Evolutionary conservation across 192 early-diverging fungal genomes (phyloP), one percentile per base, ranked within the genome.

Genomic region (Umbelopsis isabellina): DNA sequence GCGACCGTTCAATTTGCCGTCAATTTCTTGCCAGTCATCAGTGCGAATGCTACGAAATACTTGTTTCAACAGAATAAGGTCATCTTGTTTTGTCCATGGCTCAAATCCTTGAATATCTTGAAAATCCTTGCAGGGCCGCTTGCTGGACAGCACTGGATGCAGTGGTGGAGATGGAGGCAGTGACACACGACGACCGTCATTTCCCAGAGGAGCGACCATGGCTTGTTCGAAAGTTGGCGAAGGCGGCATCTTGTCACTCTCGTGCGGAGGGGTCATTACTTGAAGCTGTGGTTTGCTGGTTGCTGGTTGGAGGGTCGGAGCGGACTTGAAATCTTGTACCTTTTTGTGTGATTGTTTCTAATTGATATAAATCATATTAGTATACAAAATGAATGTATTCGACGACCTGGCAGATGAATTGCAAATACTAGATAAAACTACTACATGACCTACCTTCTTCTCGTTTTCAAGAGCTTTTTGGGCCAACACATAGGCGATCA

Each of bases 21-120:
- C 76, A n/a, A 78, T 12, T 21, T 70, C 72, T 33, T 48, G 48
- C 76, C 76, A 78, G 20, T 67, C 35, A n/a, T 64, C 72, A 6
- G 48, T 49, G 25, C 70, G 67, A 16, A 78, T 47, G 6, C 49
- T 67, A 30, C 33, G 49, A 50, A 78, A 72, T 3, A 78, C 76
- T 61, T 78, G 65, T 22, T 70, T 61, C 2, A 78, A 20, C 49
- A 78, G 46, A 1, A 70, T 5, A 47, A 72, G 46, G 49, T 78
- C 76, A 67, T 78, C 76, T 13, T 78, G 27, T 45, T 66, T 58
- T 2, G 76, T 78, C 76, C 76, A 78, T 48, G 70, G 21, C 58
- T 78, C 76, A 46, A 70, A 73, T 2, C 64, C 67, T 41, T 65
- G 70, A 45, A 72, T 72, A 13, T 46, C 41, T 30, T 72, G 71